Evolutionary conservation across 805 yeast species (phyloP).

Genomic region (Hanseniaspora pseudoguilliermondii): DNA sequence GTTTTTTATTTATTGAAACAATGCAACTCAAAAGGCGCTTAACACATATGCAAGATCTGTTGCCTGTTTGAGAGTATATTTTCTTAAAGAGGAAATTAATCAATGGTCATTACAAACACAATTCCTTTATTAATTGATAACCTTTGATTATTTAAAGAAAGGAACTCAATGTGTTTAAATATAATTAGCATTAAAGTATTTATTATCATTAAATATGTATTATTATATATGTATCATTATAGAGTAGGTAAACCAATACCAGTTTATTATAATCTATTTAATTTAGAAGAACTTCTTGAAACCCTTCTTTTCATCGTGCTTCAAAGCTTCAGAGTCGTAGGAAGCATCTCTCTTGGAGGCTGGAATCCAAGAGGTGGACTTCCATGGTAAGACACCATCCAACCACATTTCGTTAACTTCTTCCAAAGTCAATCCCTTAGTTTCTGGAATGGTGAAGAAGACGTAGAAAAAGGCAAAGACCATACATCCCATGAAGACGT

Average conservation of each 20-base stretch:
- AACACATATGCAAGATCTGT: no score
- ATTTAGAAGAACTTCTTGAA: constrained; percentile 20
- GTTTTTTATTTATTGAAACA: no score
- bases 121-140: no score
- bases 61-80: no score
- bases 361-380: constrained; percentile 42
- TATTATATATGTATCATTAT: no score
- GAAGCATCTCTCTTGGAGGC: constrained; percentile 29
- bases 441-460: constrained; percentile 61
- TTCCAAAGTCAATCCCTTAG: constrained; percentile 70
- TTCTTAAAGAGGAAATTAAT: no score
- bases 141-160: no score
- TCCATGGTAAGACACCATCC: constrained; percentile 34
- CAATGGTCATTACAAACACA: no score
- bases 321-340: constrained; percentile 22
- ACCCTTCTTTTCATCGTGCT: constrained; percentile 24
- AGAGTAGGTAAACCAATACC: not conserved
- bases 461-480: constrained; percentile 51
- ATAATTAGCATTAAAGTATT: no score
- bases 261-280: not conserved
- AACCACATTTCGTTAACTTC: constrained; percentile 60
- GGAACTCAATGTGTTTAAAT: no score
- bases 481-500: constrained; percentile 49
- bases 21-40: no score
- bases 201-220: no score